A percentile compares a stretch with the other conserved stretches of the same genome.
Evolutionary conservation across 2,329 filamentous ascomycete species (phyloP).

Genomic region (Curvularia verruculosa): DNA sequence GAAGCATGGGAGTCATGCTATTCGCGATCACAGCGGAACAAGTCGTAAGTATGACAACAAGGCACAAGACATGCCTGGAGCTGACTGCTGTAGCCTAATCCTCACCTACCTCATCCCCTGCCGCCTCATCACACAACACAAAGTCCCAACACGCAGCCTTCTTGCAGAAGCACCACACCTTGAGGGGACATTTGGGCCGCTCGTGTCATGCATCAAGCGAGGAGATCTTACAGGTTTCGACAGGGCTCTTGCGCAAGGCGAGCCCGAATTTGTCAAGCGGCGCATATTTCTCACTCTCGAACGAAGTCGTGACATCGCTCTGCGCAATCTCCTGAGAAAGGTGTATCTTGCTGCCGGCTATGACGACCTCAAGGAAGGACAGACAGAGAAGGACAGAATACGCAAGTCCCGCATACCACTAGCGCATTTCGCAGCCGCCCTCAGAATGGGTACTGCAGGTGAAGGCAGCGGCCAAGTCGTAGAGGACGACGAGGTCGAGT

Average conservation of each 20-base stretch:
- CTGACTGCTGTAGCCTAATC: constrained; percentile 68
- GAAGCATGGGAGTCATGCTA: constrained; percentile 85
- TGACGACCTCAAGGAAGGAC: constrained; percentile 72
- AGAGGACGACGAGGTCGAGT: constrained; percentile 94
- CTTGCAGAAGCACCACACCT: constrained; percentile 78
- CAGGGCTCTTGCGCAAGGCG: constrained; percentile 75
- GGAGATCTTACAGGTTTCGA: constrained; percentile 88
- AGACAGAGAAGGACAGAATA: constrained; percentile 66
- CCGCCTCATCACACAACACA: constrained; percentile 84
- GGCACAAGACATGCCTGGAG: constrained; percentile 41
- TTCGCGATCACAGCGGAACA: constrained; percentile 72
- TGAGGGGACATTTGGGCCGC: constrained; percentile 76
- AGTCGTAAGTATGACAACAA: constrained; percentile 64
- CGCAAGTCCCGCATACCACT: constrained; percentile 78
- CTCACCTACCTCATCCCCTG: constrained; percentile 95
- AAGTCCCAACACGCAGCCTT: constrained; percentile 74
- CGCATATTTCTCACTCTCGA: constrained; percentile 96
- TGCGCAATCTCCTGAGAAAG: constrained; percentile 90
- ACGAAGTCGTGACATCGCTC: constrained; percentile 84
- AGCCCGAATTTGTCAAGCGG: constrained; percentile 90
- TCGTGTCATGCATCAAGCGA: constrained; percentile 77
- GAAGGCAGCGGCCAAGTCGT: constrained; percentile 63
- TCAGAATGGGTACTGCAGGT: constrained; percentile 71
- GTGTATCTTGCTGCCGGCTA: constrained; percentile 87
- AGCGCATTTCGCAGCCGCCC: constrained; percentile 81